These are phyloP conservation scores for Leccinum angustisporum DNA, from an alignment of 1,284 basidiomycete genomes.

Conservation along the genomic window DNA sequence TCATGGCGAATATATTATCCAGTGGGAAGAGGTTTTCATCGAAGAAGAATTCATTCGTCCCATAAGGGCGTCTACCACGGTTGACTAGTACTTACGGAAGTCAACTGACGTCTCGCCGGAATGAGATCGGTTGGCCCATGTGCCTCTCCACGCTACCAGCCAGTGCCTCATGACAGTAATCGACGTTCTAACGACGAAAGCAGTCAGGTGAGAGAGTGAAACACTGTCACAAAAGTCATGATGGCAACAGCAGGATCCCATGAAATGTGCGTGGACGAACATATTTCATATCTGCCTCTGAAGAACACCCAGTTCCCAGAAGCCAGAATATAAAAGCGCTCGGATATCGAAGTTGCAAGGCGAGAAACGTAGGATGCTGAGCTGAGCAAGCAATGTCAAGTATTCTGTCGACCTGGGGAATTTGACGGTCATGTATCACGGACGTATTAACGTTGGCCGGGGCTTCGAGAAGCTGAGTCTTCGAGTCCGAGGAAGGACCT, in stretches of 20 bases:
- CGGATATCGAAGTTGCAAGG: background rate
- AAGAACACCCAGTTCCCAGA: background rate
- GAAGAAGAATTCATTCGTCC: background rate
- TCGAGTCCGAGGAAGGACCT: background rate
- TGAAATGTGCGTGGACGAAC: background rate
- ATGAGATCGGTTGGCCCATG: background rate
- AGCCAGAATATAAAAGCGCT: background rate
- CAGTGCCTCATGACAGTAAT: background rate
- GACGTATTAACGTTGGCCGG: background rate
- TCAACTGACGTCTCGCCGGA: constrained; percentile 3
- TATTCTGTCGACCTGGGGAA: background rate
- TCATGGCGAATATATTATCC: constrained; percentile 13
- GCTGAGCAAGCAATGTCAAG: background rate
- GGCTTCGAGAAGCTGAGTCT: background rate
- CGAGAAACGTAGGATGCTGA: background rate
- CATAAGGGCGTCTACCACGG: background rate
- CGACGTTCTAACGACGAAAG: background rate
- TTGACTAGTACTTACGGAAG: background rate
- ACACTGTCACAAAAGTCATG: background rate
- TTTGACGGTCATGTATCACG: background rate
- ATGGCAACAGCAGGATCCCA: background rate
- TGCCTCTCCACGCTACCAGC: background rate
- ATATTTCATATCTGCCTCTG: background rate
- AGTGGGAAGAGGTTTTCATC: constrained; percentile 3
- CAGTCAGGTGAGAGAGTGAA: background rate